phyloP scores from a whole-genome alignment of 1,139 yeast genomes.

The Candida smagusa region DNA sequence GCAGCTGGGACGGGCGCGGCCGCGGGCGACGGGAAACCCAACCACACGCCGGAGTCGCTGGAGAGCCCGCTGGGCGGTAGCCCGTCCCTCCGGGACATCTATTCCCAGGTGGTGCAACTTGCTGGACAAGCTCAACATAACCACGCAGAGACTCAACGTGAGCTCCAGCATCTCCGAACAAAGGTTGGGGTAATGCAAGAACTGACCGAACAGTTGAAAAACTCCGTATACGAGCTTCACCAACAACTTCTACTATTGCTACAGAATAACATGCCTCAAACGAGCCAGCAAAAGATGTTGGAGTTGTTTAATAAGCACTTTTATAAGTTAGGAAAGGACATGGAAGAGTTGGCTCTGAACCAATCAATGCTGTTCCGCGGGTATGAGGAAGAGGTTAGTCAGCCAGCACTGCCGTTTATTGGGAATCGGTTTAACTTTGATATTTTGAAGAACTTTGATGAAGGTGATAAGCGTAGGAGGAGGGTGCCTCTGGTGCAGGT shows the following conservation, averaged over 20 bases:
- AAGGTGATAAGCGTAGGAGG: background rate
- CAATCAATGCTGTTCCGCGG: slow-evolving; percentile 1
- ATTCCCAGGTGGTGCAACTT: slow-evolving; percentile 5
- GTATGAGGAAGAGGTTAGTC: slow-evolving; percentile 9
- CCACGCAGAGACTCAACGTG: background rate
- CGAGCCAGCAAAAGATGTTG: slow-evolving; percentile 11
- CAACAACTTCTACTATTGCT: slow-evolving; percentile 12
- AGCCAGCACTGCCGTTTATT: slow-evolving; percentile 14
- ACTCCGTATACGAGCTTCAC: slow-evolving; percentile 10
- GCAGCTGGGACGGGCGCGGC: background rate
- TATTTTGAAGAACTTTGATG: slow-evolving; percentile 6
- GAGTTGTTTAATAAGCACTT: slow-evolving; percentile 24
- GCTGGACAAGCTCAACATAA: background rate
- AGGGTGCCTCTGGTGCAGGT: background rate
- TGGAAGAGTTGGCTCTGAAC: slow-evolving; percentile 16
- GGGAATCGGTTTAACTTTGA: slow-evolving; percentile 15
- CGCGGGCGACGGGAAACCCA: background rate
- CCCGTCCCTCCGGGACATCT: slow-evolving; percentile 6
- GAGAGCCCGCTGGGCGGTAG: background rate
- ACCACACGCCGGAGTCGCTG: background rate
- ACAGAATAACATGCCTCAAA: slow-evolving; percentile 7
- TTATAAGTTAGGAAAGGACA: slow-evolving; percentile 22
- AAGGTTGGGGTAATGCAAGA: slow-evolving; percentile 16
- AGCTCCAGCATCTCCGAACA: background rate
- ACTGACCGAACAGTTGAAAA: slow-evolving; percentile 16